Evolutionary conservation across 1,284 basidiomycete genomes (phyloP), one percentile per base, ranked within the genome.

Genomic region (Tilletia walkeri): DNA sequence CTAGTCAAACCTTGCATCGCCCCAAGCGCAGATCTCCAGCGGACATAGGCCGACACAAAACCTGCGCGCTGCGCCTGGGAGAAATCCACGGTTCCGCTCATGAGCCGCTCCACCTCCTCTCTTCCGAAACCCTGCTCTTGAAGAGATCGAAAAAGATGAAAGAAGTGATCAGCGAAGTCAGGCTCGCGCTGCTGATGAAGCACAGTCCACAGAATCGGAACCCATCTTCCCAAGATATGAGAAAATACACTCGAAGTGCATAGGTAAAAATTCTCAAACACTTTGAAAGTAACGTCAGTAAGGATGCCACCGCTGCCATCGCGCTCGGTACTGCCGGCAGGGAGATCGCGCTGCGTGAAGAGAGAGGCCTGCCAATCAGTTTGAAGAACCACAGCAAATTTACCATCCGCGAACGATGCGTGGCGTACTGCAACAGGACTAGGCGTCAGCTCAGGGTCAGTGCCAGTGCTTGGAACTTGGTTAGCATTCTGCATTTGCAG

Each of bases 101-200:
- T 63, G 3, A 63, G 36, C n/a, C 59, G 59, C 59, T 63, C 59
- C 3, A 63, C 34, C n/a, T 38, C 30, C 18, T 24, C 59, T 5
- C 30, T 41, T 10, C 18, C 38, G 16, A 39, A 38, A 20, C 59
- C 59, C 30, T 39, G 59, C 16, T 18, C 12, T 20, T 63, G 59
- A 9, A 63, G 38, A 20, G 24, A 63, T 36, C 12, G 30, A 38
- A 63, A 63, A 12, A 63, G 36, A 41, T 38, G 38, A 5, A 39
- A 38, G 34, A 63, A 38, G 38, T 38, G 59, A 41, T 63, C 59
- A 63, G 36, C 38, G n/a, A 63, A 63, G 59, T 63, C 59, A 63
- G 30, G 14, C 38, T 18, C 38, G 16, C 34, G 18, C 59, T 63
- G 59, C 2, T 38, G 24, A 4, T 20, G 16, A 3, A 63, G 34